Evolutionary conservation across 805 yeast species (phyloP), one percentile per base, ranked within the genome.

Genomic region (Pichia kluyveri): DNA sequence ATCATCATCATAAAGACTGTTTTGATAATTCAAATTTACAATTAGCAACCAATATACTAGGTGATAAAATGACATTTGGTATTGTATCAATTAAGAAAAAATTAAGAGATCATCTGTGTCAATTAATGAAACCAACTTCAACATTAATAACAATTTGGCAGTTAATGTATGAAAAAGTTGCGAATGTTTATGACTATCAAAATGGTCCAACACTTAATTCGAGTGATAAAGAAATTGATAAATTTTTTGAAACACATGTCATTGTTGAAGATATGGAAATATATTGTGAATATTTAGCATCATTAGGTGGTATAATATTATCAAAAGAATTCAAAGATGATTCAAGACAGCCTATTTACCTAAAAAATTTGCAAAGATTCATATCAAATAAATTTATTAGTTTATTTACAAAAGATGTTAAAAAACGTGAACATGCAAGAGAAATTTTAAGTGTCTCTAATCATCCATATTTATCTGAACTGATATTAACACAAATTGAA

Each of bases 61-160:
- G 75, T 8, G 89, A 82, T 51, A 75, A 71, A 23, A 75, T 81
- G 1, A 76, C 83, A 39, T 79, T 86, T 0, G 90, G 93, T 30
- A 72, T 81, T 19, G 80, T 83, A 30, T 89, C 95, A 0, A 70
- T 84, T 36, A 89, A 85, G 57, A 83, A 84, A 59, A 75, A 79
- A 50, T 64, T 84, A 45, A 71, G 85, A 59, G 74, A 66, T 40
- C 68, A 63, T 44, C 55, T 71, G 9, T 53, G 62, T 37, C 45
- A 51, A 27, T 36, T 64, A 19, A 54, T 46, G 18, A 63, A 51
- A 50, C 79, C 68, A 51, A 71, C 67, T 44, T 66, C 51, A 10
- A 70, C 76, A 3, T 58, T 75, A 31, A 51, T 71, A 3, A 63
- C 60, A 15, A 68, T 68, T 6, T 75, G 77, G 77, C 54, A 58